phyloP scores from a whole-genome alignment of 257 asterid genomes.

The Eucommia ulmoides region DNA sequence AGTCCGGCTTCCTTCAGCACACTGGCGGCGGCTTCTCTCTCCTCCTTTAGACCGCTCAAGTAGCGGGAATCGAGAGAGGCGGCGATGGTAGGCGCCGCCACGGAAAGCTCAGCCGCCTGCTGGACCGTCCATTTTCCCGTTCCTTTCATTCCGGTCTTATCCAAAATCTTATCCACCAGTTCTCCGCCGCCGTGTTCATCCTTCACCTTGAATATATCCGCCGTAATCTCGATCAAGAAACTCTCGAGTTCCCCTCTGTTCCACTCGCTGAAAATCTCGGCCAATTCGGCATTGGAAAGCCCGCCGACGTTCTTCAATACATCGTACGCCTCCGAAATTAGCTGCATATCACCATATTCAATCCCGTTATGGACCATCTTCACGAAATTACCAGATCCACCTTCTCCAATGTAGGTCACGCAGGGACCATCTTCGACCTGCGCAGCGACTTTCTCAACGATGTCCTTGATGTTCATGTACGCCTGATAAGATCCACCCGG shows the following conservation, averaged over 20 bases:
- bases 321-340: conserved; percentile 81
- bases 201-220: conserved; percentile 62
- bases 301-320: conserved; percentile 73
- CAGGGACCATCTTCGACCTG: conserved; percentile 96
- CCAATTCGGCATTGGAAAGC: conserved; percentile 48
- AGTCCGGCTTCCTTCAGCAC: conserved; percentile 53
- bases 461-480: conserved; percentile 43
- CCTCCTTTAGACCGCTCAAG: conserved; percentile 87
- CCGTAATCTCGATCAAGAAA: conserved; percentile 70
- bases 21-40: conserved; percentile 48
- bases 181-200: conserved; percentile 48
- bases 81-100: conserved; percentile 90
- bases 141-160: conserved; percentile 82
- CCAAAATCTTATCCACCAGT: conserved; percentile 78
- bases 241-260: conserved; percentile 81
- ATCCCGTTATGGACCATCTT: conserved; percentile 93
- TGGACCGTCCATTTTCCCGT: conserved; percentile 97
- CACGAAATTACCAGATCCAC: conserved; percentile 85
- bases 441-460: conserved; percentile 71
- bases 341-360: conserved; percentile 91
- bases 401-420: conserved; percentile 80
- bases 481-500: conserved; percentile 84
- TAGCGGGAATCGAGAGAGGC: conserved; percentile 74
- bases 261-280: conserved; percentile 70
- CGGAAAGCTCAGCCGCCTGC: conserved; percentile 88